Percentiles rank a stretch among this genome's conserved stretches.
Evolutionary conservation across 805 yeast species (phyloP).

Genomic region (Lachancea fermentati): DNA sequence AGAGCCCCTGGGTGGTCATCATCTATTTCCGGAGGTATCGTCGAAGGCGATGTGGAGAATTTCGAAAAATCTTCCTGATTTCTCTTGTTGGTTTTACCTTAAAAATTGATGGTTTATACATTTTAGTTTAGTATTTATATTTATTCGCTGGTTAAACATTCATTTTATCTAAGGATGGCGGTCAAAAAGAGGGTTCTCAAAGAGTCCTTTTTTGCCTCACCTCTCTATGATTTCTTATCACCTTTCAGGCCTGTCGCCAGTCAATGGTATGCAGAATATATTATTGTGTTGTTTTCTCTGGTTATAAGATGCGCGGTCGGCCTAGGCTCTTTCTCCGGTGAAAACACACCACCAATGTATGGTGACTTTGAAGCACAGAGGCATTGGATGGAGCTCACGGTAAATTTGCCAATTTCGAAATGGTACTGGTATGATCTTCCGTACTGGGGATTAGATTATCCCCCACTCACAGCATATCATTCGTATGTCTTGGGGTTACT

Average conservation of each 20-base stretch:
- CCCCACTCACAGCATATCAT: constrained; percentile 93
- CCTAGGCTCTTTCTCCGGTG: constrained; percentile 82
- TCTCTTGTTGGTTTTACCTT: no score
- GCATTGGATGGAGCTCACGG: constrained; percentile 95
- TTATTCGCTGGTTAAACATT: no score
- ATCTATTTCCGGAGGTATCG: constrained; percentile 35
- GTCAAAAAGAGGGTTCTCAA: constrained; percentile 6
- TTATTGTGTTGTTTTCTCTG: constrained; percentile 64
- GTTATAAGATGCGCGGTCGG: constrained; percentile 82
- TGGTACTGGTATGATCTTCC: constrained; percentile 90
- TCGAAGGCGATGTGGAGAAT: constrained; percentile 23
- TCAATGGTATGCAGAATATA: constrained; percentile 87
- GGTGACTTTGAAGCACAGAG: constrained; percentile 99
- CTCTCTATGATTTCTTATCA: constrained; percentile 69
- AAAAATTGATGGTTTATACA: no score
- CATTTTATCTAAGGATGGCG: not conserved
- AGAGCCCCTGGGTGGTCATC: constrained; percentile 55
- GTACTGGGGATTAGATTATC: constrained; percentile 97
- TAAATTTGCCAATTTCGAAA: constrained; percentile 57
- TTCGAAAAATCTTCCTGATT: constrained; percentile 1
- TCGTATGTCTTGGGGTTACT: constrained; percentile 73
- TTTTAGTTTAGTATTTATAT: no score
- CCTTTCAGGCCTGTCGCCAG: constrained; percentile 76
- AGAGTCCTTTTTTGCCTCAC: constrained; percentile 48
- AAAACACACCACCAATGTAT: constrained; percentile 62